Evolutionary conservation across 73 alveolate genomes (phyloP), one percentile per base, ranked within the genome.

Genomic region (Paraurostyla sp.): DNA sequence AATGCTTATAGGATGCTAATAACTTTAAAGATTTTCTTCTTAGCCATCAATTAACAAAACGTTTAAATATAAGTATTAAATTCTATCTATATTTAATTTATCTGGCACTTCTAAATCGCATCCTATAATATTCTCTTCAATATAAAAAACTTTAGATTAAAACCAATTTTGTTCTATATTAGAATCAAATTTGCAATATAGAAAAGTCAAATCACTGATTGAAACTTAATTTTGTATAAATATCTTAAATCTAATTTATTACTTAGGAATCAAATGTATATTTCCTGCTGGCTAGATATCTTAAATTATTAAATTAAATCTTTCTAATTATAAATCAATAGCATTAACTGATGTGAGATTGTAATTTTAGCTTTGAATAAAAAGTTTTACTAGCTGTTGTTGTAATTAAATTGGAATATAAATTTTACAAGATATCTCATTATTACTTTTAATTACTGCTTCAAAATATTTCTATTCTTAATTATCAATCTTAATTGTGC

Each of bases 21-120:
- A n/a, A n/a, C n/a, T n/a, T n/a, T n/a, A n/a, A n/a, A n/a, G n/a
- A n/a, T n/a, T n/a, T n/a, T n/a, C n/a, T n/a, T n/a, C n/a, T n/a
- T n/a, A n/a, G n/a, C n/a, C n/a, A n/a, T n/a, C n/a, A n/a, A n/a
- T n/a, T n/a, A n/a, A n/a, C n/a, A n/a, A n/a, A n/a, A n/a, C 0
- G 22, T 56, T 48, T 1, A 73, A 20, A 46, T 29, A 49, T 0
- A 73, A 50, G 9, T 42, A 33, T 2, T n/a, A n/a, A 3, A 73
- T 48, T 48, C 65, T 73, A 40, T 25, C 20, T 4, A 73, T 48
- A 45, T 48, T 73, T 43, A 32, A 13, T 46, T 73, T 73, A 48
- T 43, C 32, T 43, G 71, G 86, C 23, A 73, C 86, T 45, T 3
- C 13, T 11, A 73, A 16, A 73, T 73, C 71, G 71, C 86, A 73